These are phyloP conservation scores for Macrotyloma uniflorum DNA, from an alignment of 306 rosid species.

Conservation along the genomic window DNA sequence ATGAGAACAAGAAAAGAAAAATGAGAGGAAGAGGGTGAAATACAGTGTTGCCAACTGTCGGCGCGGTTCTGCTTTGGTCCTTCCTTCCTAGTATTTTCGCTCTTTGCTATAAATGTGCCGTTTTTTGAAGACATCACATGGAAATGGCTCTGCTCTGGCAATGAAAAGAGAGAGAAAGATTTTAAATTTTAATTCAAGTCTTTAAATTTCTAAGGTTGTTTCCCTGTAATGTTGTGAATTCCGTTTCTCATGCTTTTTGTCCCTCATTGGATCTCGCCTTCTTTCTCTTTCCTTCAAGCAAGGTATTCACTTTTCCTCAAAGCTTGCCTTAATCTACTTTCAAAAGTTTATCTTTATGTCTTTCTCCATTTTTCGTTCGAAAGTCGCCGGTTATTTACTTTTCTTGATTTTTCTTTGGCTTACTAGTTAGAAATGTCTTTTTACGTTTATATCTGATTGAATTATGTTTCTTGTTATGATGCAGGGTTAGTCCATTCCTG, in stretches of 20 bases:
- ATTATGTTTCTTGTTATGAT: conserved; percentile 32
- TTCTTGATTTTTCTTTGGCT: neutral
- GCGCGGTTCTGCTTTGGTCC: neutral
- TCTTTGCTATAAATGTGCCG: conserved; percentile 34
- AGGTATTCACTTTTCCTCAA: conserved; percentile 44
- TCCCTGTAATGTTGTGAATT: conserved; percentile 42
- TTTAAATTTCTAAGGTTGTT: conserved; percentile 39
- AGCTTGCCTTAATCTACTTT: conserved; percentile 24
- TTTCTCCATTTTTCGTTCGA: conserved; percentile 24
- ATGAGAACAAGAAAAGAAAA: conserved; percentile 3
- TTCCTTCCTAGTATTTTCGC: conserved; percentile 33
- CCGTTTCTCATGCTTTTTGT: conserved; percentile 41
- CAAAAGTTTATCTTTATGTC: neutral
- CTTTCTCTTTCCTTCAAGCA: conserved; percentile 47
- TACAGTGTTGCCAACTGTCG: conserved; percentile 48
- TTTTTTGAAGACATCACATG: conserved; percentile 39
- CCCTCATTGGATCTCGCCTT: conserved; percentile 71
- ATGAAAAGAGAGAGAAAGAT: neutral
- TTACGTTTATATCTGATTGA: neutral
- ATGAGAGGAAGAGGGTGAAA: neutral
- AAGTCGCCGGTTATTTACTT: neutral
- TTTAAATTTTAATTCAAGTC: conserved; percentile 17
- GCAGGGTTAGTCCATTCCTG: conserved; percentile 41
- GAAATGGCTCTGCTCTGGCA: neutral
- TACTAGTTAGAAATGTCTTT: neutral